Evolutionary conservation across 331 rosid species (phyloP), one percentile per base, ranked within the genome.

Genomic region (Erythrophleum ivorense): DNA sequence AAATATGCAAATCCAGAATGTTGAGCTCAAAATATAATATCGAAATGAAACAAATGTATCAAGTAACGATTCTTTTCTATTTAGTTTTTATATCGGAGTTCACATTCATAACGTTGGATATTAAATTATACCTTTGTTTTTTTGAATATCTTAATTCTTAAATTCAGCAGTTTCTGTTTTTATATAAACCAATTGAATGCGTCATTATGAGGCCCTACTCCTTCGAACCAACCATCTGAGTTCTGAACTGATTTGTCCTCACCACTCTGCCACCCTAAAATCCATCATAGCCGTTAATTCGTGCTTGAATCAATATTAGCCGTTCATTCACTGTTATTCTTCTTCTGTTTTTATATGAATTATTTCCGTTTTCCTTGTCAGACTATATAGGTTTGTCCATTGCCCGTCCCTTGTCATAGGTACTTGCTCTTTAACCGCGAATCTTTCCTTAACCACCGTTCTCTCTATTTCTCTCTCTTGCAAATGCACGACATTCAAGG

Each of bases 401-500:
- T 1, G 29, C 29, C 29, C 29, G 29, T 24, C 29, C 29, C 1
- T n/a, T n/a, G n/a, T n/a, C n/a, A n/a, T 38, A 38, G 3, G 41
- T 38, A 6, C 41, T 1, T 38, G 41, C 41, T 5, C 6, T 38
- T 38, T 38, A 38, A 38, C 41, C 41, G 41, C 6, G 6, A 38
- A 38, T 38, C 4, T 38, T 38, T 38, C 41, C 41, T 71, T 14
- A 49, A 49, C 38, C 0, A 41, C 64, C 11, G 10, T 81, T 24
- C 24, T 58, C 80, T 0, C 29, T 24, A 24, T 24, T 43, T 58
- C 77, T n/a, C 21, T 36, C 48, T 29, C 76, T 24, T 24, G 29
- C 29, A 76, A 48, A 48, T 3, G 84, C 87, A 53, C 86, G 58
- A 71, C 73, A n/a, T 49, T 41, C 84, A 14, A 85, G 81, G 72